Evolutionary conservation across 805 yeast species (phyloP), one percentile per base, ranked within the genome.

Genomic region (Ogataea ganodermae): DNA sequence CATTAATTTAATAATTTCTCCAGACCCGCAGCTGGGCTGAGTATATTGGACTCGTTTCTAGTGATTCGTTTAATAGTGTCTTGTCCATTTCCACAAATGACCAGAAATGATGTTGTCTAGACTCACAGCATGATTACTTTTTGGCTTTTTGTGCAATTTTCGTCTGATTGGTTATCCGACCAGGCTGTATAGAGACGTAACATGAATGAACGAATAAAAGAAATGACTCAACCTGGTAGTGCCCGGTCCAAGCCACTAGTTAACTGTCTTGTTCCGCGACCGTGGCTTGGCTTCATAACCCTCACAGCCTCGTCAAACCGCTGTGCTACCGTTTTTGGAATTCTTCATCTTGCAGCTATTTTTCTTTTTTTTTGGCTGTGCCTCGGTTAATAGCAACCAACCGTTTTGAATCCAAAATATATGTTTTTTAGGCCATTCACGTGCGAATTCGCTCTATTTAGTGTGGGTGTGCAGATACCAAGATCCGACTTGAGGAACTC

Each of bases 341-440:
- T n/a, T n/a, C n/a, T n/a, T n/a, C n/a, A 22, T 27, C 30, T 17
- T 33, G 36, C 36, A 17, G 36, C 8, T n/a, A 17, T 33, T 10
- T 33, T 18, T 33, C 23, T 33, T 18, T 18, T 33, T 33, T 17
- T 30, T 30, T 27, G 33, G 33, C 36, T 33, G 36, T 33, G 36
- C 13, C 22, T 18, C 36, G 36, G 23, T 20, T 10, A 33, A 33
- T 9, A 16, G 23, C 13, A 8, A 17, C n/a, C 23, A 9, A 33
- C 23, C 14, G 14, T 17, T 17, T 6, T 5, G 22, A 20, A 17
- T 17, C n/a, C n/a, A n/a, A n/a, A n/a, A n/a, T n/a, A n/a, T n/a
- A n/a, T n/a, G n/a, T n/a, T n/a, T n/a, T n/a, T n/a, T n/a, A n/a
- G n/a, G n/a, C n/a, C n/a, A n/a, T n/a, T n/a, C n/a, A n/a, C n/a